Evolutionary conservation across 768 basidiomycete genomes (phyloP).

Genomic region (Rhodotorula graminis): DNA sequence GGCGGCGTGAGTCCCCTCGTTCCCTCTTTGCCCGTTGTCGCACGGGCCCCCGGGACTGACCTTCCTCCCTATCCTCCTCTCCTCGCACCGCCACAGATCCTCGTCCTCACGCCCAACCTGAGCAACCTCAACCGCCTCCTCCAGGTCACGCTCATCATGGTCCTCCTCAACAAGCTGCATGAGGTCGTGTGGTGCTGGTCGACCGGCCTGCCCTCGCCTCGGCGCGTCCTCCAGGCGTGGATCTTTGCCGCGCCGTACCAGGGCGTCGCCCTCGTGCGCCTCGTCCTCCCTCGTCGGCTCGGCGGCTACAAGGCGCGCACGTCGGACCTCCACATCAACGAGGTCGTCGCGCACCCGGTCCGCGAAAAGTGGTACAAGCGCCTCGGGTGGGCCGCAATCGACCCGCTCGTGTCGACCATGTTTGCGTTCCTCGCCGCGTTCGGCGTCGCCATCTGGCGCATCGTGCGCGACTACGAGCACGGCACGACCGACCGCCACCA

Average conservation of each 20-base stretch:
- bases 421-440: constrained; percentile 28
- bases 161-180: constrained; percentile 29
- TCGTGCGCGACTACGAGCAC: constrained; percentile 23
- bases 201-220: constrained; percentile 28
- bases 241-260: constrained; percentile 38
- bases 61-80: too few species aligned
- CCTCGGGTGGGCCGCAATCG: constrained; percentile 20
- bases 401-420: constrained; percentile 25
- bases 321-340: constrained; percentile 34
- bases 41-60: too few species aligned
- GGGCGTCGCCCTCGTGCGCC: constrained; percentile 31
- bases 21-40: neutral
- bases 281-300: constrained; percentile 26
- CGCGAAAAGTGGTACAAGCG: constrained; percentile 20
- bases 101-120: constrained; percentile 35
- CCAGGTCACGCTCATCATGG: constrained; percentile 31
- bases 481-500: constrained; percentile 33
- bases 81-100: constrained; percentile 12
- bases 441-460: constrained; percentile 34
- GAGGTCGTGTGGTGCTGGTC: constrained; percentile 32
- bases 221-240: constrained; percentile 30
- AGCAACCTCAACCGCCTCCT: constrained; percentile 27
- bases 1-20: constrained; percentile 27
- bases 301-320: constrained; percentile 32
- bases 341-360: constrained; percentile 17